Evolutionary conservation across 768 basidiomycete genomes (phyloP).

Genomic region (Boletus reticuloceps): DNA sequence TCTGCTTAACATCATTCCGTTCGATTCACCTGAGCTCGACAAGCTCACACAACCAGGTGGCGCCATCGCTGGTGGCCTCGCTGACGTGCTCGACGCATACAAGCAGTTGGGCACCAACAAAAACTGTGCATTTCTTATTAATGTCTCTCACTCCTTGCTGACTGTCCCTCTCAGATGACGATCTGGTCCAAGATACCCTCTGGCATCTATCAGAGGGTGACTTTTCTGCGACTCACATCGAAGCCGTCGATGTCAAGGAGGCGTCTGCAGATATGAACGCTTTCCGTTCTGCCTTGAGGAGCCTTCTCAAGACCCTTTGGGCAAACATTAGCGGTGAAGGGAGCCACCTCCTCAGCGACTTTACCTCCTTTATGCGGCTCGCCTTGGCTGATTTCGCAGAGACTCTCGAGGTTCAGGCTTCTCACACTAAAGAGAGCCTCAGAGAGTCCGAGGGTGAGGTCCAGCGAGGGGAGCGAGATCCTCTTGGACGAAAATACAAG

Average conservation of each 20-base stretch:
- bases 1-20: conserved; percentile 44
- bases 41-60: conserved; percentile 57
- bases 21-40: conserved; percentile 37
- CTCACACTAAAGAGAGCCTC: conserved; percentile 48
- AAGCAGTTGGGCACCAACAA: conserved; percentile 52
- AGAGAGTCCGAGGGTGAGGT: conserved; percentile 57
- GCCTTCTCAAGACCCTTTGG: conserved; percentile 52
- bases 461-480: conserved; percentile 57
- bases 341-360: conserved; percentile 53
- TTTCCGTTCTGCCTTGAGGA: conserved; percentile 48
- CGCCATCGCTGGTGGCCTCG: conserved; percentile 47
- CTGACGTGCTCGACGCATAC: conserved; percentile 55
- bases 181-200: conserved; percentile 60
- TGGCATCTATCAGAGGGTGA: conserved; percentile 64
- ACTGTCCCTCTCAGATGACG: conserved; percentile 45
- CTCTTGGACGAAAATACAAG: conserved; percentile 51
- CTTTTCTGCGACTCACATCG: conserved; percentile 36
- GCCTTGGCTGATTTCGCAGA: conserved; percentile 68
- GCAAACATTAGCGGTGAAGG: conserved; percentile 52
- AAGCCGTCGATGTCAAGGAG: conserved; percentile 41
- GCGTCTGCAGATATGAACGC: conserved; percentile 49
- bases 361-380: conserved; percentile 62
- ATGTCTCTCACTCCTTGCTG: neutral
- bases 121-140: conserved; percentile 42
- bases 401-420: conserved; percentile 50